Conservation (phyloP, 345 rosid genomes). For the Brassica rapa region DNA sequence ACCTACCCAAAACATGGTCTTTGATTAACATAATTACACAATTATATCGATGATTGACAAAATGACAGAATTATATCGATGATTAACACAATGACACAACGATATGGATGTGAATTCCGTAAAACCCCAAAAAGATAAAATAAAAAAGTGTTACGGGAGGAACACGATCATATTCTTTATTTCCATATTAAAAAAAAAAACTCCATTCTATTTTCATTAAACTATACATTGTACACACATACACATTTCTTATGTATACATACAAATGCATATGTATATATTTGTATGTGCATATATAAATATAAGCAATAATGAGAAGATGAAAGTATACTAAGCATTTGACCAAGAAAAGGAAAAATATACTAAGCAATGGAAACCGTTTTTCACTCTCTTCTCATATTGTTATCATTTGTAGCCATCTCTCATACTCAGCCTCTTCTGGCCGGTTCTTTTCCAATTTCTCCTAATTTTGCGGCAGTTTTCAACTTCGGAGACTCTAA, state of each 20-base stretch:
- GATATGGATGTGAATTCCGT: not conserved
- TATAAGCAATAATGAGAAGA: slow-evolving; percentile 5
- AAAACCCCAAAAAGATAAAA: not conserved
- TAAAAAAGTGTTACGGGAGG: slow-evolving; percentile 28
- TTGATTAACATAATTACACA: not conserved
- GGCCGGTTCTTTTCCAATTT: slow-evolving; percentile 26
- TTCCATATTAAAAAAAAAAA: slow-evolving; percentile 24
- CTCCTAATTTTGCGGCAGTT: slow-evolving; percentile 48
- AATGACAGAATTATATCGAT: not conserved
- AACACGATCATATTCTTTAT: slow-evolving; percentile 28
- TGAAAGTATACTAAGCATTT: not conserved
- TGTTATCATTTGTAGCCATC: slow-evolving; percentile 2
- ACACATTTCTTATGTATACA: not conserved
- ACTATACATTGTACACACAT: slow-evolving; percentile 2
- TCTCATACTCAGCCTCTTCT: slow-evolving; percentile 8
- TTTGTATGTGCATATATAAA: not conserved
- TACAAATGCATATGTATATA: not conserved
- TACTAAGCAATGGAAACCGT: slow-evolving; percentile 14
- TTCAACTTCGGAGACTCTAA: slow-evolving; percentile 66
- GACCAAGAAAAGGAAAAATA: not conserved
- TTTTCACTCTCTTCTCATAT: not conserved
- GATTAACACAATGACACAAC: not conserved
- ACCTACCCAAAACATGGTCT: not conserved
- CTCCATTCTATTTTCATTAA: slow-evolving; percentile 6
- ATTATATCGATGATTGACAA: not conserved